A percentile compares a stretch with the other conserved stretches of the same genome.
These are phyloP conservation scores for Silene vulgaris DNA, from an alignment of 179 eudicot species.

Conservation along the genomic window DNA sequence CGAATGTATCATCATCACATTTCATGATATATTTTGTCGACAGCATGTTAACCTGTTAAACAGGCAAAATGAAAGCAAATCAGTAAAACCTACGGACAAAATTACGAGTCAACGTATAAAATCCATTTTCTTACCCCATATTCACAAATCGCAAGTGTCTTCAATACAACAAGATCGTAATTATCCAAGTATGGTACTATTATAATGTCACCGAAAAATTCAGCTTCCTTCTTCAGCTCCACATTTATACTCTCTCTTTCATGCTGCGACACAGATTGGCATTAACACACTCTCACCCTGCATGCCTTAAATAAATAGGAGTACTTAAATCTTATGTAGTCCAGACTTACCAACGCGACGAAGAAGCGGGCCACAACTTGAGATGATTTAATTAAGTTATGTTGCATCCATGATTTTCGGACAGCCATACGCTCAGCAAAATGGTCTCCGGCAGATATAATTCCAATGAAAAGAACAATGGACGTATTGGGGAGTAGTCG, in stretches of 20 bases:
- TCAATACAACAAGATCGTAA: constrained; percentile 56
- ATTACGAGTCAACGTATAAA: background rate
- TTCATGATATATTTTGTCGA: constrained; percentile 50
- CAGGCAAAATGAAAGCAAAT: background rate
- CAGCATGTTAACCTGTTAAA: constrained; percentile 37
- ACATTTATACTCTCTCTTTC: constrained; percentile 38
- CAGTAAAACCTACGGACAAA: background rate
- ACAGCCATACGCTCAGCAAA: constrained; percentile 59
- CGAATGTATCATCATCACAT: constrained; percentile 62
- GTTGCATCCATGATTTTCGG: constrained; percentile 61
- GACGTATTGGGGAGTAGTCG: constrained; percentile 33
- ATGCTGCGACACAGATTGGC: constrained; percentile 35
- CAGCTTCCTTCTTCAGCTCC: constrained; percentile 55
- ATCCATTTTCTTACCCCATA: constrained; percentile 38
- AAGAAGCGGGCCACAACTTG: constrained; percentile 47
- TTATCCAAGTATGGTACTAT: constrained; percentile 53
- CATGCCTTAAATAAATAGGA: constrained; percentile 1
- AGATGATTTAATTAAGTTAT: constrained; percentile 35
- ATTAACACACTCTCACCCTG: background rate
- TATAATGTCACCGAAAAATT: constrained; percentile 46
- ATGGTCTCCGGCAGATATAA: constrained; percentile 50
- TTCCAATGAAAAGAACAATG: constrained; percentile 40
- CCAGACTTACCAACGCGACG: constrained; percentile 43
- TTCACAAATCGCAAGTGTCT: constrained; percentile 56
- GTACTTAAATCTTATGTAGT: background rate